Percentiles rank a stretch among this genome's conserved stretches.
Evolutionary conservation across 805 yeast genomes (phyloP).

Genomic region (Cyberlindnera lachancei): DNA sequence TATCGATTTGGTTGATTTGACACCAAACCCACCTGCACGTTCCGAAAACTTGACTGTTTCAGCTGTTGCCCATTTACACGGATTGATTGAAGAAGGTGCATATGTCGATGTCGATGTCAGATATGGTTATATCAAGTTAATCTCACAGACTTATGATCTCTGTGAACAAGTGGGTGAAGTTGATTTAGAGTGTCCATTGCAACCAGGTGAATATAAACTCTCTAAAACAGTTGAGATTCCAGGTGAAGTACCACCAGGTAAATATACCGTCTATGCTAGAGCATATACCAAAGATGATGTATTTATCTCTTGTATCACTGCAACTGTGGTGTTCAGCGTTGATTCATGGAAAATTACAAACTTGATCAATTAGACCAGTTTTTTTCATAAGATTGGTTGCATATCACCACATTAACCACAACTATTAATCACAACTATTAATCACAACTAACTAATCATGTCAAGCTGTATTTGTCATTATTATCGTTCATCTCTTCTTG

Average conservation of each 20-base stretch:
- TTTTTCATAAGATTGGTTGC: too few species aligned
- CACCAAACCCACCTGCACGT: constrained; percentile 84
- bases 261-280: constrained; percentile 76
- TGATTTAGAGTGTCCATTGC: constrained; percentile 78
- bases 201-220: constrained; percentile 59
- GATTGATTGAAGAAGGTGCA: constrained; percentile 70
- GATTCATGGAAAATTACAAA: constrained; percentile 23
- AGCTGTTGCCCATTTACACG: constrained; percentile 59
- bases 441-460: too few species aligned
- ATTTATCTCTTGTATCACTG: constrained; percentile 77
- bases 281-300: constrained; percentile 84
- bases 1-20: constrained; percentile 49
- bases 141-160: constrained; percentile 86
- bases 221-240: constrained; percentile 78
- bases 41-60: constrained; percentile 77
- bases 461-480: too few species aligned
- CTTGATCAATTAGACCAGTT: constrained; percentile 3
- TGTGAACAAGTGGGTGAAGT: constrained; percentile 84
- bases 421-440: too few species aligned
- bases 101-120: constrained; percentile 92
- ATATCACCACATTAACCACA: too few species aligned
- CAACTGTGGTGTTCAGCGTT: constrained; percentile 44
- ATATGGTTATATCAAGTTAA: constrained; percentile 82
- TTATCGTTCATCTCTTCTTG: too few species aligned
- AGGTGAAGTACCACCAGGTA: constrained; percentile 91